These are phyloP conservation scores for Botryosphaeria dothidea DNA, from an alignment of 2,329 filamentous ascomycete species.

Conservation along the genomic window DNA sequence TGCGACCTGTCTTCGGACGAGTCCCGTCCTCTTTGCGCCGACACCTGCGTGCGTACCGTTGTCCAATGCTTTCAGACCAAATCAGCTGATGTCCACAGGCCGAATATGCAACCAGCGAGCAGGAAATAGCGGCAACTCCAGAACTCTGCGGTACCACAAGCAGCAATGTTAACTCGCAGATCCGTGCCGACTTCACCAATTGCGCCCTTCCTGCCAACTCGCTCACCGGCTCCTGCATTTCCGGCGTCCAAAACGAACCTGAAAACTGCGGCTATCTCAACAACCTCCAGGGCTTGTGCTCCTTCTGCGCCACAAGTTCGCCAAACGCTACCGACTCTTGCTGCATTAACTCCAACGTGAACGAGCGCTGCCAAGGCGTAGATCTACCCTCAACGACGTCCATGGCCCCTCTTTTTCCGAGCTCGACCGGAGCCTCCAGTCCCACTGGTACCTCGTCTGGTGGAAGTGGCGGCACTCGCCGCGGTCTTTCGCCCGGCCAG, in stretches of 20 bases:
- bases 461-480: conserved; percentile 33
- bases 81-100: conserved; percentile 52
- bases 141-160: conserved; percentile 70
- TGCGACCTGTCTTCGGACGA: conserved; percentile 68
- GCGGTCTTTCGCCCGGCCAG: conserved; percentile 73
- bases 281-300: conserved; percentile 74
- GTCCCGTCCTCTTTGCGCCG: conserved; percentile 79
- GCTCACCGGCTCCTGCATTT: conserved; percentile 72
- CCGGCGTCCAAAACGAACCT: conserved; percentile 76
- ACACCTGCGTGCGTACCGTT: conserved; percentile 71
- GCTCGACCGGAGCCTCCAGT: conserved; percentile 59
- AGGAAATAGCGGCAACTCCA: conserved; percentile 74
- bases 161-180: conserved; percentile 68
- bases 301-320: conserved; percentile 80
- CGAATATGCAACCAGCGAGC: conserved; percentile 84
- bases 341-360: conserved; percentile 80
- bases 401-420: conserved; percentile 59
- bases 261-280: conserved; percentile 82
- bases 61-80: neutral
- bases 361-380: conserved; percentile 73
- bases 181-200: conserved; percentile 88
- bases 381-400: conserved; percentile 70
- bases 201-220: conserved; percentile 83
- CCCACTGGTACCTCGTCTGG: conserved; percentile 29
- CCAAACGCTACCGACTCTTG: conserved; percentile 94